Percentiles rank a stretch among this genome's conserved stretches.
phyloP scores from a whole-genome alignment of 129 eudicot genomes.

The Sambucus nigra region DNA sequence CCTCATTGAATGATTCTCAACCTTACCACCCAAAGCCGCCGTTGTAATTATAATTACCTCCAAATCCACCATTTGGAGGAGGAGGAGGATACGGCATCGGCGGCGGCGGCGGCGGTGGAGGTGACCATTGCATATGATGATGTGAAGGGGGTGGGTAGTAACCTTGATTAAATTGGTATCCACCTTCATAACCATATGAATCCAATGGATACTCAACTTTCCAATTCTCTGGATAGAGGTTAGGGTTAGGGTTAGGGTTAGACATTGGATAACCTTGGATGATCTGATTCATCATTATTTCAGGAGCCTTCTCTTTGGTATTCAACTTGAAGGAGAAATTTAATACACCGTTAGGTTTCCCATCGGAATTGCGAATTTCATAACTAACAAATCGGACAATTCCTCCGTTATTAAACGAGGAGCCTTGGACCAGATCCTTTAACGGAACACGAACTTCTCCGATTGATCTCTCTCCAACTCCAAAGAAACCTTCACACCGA shows the following conservation, averaged over 20 bases:
- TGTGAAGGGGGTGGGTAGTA: neutral
- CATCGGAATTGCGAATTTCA: neutral
- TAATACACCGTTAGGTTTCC: neutral
- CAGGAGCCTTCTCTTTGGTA: neutral
- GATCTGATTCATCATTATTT: neutral
- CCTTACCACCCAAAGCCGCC: too few relatives aligned
- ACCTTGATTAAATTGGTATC: neutral
- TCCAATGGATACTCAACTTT: neutral
- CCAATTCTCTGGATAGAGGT: neutral
- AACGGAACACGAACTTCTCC: neutral
- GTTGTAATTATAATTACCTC: too few relatives aligned
- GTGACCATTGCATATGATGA: neutral
- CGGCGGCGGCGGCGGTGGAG: neutral
- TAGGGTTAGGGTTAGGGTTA: neutral
- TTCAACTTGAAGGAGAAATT: slow-evolving; percentile 1
- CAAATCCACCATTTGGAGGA: too few relatives aligned
- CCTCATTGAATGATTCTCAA: neutral
- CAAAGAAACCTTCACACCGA: neutral
- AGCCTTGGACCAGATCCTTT: neutral
- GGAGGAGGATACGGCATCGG: neutral
- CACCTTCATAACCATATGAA: neutral
- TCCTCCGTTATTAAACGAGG: neutral
- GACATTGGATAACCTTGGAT: neutral
- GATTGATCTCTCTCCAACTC: neutral
- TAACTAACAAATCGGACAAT: neutral